phyloP scores from a whole-genome alignment of 108 stramenopile genomes.

The Bacterosira constricta region DNA sequence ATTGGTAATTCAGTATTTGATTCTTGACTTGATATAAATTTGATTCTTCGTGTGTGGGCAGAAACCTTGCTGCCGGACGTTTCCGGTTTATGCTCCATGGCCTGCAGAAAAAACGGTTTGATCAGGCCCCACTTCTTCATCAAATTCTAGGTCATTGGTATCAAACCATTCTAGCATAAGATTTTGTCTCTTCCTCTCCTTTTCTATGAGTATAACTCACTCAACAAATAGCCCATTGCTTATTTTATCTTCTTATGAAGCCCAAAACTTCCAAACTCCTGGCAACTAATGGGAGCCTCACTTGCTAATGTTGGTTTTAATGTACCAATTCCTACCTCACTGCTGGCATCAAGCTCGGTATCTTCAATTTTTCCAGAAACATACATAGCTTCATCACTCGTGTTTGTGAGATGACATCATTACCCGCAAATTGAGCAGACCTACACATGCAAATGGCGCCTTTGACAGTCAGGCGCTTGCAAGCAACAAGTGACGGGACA shows the following conservation, averaged over 20 bases:
- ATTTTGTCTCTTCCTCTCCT: no score
- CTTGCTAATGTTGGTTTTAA: constrained; percentile 73
- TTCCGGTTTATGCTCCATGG: no score
- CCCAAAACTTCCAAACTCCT: constrained; percentile 98
- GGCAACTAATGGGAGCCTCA: constrained; percentile 91
- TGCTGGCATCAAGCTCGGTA: constrained; percentile 86
- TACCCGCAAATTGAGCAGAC: constrained; percentile 87
- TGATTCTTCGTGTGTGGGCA: no score
- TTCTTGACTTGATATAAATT: no score
- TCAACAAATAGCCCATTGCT: no score
- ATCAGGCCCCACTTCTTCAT: no score
- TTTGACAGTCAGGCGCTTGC: constrained; percentile 85
- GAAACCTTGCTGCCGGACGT: no score
- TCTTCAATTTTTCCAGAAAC: constrained; percentile 82
- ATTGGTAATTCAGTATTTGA: no score
- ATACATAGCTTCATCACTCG: constrained; percentile 85
- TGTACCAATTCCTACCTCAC: constrained; percentile 82
- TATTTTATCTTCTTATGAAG: constrained; percentile 98
- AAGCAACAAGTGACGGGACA: constrained; percentile 90
- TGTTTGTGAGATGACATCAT: constrained; percentile 86
- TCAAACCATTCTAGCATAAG: no score
- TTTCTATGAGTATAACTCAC: no score
- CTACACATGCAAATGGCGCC: constrained; percentile 86
- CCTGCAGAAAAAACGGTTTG: no score
- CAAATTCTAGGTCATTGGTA: no score